Evolutionary conservation across 805 yeast genomes (phyloP).

Genomic region (Candida oleophila): DNA sequence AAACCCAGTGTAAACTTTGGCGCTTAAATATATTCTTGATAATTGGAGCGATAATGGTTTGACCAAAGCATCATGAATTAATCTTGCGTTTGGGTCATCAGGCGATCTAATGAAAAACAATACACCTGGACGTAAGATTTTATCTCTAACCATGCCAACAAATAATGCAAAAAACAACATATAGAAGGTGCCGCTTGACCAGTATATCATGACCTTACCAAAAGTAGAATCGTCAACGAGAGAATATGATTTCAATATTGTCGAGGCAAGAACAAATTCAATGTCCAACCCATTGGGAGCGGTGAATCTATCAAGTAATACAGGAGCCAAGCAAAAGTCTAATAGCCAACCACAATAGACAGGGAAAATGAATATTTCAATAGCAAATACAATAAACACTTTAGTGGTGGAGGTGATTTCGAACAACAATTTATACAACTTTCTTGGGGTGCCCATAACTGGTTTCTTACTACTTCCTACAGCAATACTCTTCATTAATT

Average conservation of each 20-base stretch:
- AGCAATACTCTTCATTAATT: slow-evolving; percentile 27
- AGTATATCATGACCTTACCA: slow-evolving; percentile 29
- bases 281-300: background rate
- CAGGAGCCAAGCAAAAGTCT: slow-evolving; percentile 66
- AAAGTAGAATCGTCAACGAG: background rate
- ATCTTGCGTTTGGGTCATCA: slow-evolving; percentile 86
- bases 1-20: slow-evolving; percentile 68
- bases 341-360: slow-evolving; percentile 78
- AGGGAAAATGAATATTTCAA: slow-evolving; percentile 86
- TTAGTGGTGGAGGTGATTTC: slow-evolving; percentile 64
- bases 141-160: slow-evolving; percentile 76
- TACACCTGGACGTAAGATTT: slow-evolving; percentile 82
- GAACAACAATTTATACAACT: slow-evolving; percentile 50
- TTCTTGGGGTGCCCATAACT: slow-evolving; percentile 49
- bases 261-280: background rate
- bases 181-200: slow-evolving; percentile 78
- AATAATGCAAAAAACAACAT: slow-evolving; percentile 86
- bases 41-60: slow-evolving; percentile 73
- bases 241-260: background rate
- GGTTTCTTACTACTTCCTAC: slow-evolving; percentile 37
- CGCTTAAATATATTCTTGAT: slow-evolving; percentile 70
- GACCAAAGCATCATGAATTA: slow-evolving; percentile 82
- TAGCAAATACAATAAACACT: slow-evolving; percentile 69
- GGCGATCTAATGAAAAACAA: slow-evolving; percentile 90
- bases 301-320: slow-evolving; percentile 25